A percentile compares a stretch with the other conserved stretches of the same genome.
Evolutionary conservation across 352 stramenopile genomes (phyloP).

Genomic region (Poterioochromonas sp.): DNA sequence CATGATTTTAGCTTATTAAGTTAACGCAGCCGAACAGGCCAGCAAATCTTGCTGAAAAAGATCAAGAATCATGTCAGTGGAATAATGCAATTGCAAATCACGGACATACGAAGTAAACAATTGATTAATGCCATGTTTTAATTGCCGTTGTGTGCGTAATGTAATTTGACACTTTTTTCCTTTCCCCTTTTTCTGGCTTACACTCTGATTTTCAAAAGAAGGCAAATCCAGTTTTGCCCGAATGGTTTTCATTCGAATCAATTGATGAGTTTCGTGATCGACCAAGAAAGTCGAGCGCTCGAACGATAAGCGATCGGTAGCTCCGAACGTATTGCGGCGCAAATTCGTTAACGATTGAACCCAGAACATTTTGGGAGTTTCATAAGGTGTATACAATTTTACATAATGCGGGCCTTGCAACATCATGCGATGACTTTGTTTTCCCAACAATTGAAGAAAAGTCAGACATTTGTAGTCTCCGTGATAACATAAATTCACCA

Average conservation of each 20-base stretch:
- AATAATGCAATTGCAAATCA: conserved; percentile 32
- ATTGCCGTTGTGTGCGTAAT: conserved; percentile 30
- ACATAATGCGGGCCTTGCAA: conserved; percentile 29
- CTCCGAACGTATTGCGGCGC: conserved; percentile 27
- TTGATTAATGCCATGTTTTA: conserved; percentile 32
- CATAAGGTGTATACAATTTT: conserved; percentile 32
- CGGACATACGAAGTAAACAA: conserved; percentile 30
- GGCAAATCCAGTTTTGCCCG: conserved; percentile 29
- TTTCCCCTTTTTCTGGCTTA: conserved; percentile 30
- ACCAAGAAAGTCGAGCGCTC: conserved; percentile 29
- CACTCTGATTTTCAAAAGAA: conserved; percentile 31
- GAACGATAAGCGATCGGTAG: conserved; percentile 29
- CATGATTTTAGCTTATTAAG: conserved; percentile 32
- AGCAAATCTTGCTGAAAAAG: conserved; percentile 31
- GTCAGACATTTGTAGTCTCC: conserved; percentile 30
- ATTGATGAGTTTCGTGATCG: conserved; percentile 30
- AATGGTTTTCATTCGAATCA: conserved; percentile 31
- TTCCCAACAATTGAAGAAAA: conserved; percentile 31
- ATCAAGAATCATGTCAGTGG: conserved; percentile 30
- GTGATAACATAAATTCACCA: conserved; percentile 31
- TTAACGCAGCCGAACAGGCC: conserved; percentile 28
- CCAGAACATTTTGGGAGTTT: conserved; percentile 30
- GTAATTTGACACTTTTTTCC: conserved; percentile 31
- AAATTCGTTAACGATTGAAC: conserved; percentile 31
- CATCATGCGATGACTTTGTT: conserved; percentile 30